Base-by-base conservation (phyloP, 2,329 filamentous ascomycete species). In the Talaromyces sp. region DNA sequence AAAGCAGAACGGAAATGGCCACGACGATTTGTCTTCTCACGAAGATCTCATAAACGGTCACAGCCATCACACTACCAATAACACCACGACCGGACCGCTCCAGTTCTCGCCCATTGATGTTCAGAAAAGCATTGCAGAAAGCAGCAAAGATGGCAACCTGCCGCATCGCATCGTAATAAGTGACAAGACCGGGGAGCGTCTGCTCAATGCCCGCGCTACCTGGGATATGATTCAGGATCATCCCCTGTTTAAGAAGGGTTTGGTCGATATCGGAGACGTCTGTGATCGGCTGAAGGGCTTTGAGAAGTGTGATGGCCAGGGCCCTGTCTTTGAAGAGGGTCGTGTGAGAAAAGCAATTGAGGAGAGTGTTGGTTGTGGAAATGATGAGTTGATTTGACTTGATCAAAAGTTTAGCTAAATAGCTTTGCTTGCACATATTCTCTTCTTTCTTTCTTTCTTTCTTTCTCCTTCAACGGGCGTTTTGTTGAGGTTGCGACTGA, bases 201-300 rank as follows among this genome's bases (percentile, higher is more conserved):
- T 95, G 14, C 80, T 94, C 7, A 88, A 88, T 41, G 88, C 88
- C 0, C 87, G 87, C 19, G 90, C 91, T 2, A 88, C 92, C 0
- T 97, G 93, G 93, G 92, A 97, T 68, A 80, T 92, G 58, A 94
- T 97, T 62, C 89, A 95, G 69, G 81, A 80, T 57, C 91, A 96
- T 73, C 85, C 90, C 7, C 76, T 92, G 9, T 95, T 89, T 72
- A 85, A 87, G 72, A 83, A 84, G 53, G 91, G 92, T 0, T 79
- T 90, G 21, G 87, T 97, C 27, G 90, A 97, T 72, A 86, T 97
- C 12, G 88, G 83, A 41, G 84, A 89, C 70, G 89, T 97, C 32
- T 92, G 88, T 72, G 89, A 94, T 69, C 81, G 86, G 12, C 78
- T 97, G 57, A 92, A 91, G 77, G 80, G 82, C 19, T 78, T 84